Conservation (phyloP, 179 eudicot genomes). For the Actinidia chinensis region DNA sequence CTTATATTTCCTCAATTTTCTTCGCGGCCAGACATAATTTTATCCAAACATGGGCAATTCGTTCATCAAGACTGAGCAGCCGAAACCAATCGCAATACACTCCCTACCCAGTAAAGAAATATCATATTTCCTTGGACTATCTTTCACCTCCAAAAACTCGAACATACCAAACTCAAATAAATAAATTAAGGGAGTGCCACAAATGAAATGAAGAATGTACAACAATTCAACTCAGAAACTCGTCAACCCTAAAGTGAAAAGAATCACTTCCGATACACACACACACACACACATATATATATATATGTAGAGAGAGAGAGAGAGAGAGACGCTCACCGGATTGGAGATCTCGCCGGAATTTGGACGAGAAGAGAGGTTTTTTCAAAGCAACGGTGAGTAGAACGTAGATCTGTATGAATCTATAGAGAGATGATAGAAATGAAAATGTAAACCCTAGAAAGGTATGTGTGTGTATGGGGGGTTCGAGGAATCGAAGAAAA, state of each 20-base stretch:
- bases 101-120: too few species aligned
- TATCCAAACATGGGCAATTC: not conserved
- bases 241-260: not conserved
- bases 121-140: not conserved
- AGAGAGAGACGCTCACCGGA: constrained; percentile 16
- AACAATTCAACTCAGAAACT: not conserved
- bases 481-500: too few species aligned
- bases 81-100: not conserved
- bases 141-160: not conserved
- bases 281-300: too few species aligned
- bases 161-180: not conserved
- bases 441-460: constrained; percentile 2
- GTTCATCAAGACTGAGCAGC: not conserved
- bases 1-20: not conserved
- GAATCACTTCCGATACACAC: not conserved
- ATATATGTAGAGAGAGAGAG: not conserved
- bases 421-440: not conserved
- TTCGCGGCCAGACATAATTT: not conserved
- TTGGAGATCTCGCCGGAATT: constrained; percentile 16
- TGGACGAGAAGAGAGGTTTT: not conserved
- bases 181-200: not conserved
- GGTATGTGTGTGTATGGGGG: not conserved
- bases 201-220: not conserved
- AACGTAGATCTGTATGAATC: too few species aligned
- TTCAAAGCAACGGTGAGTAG: too few species aligned